Base-by-base conservation (phyloP, 768 basidiomycete genomes). In the Panus rudis region DNA sequence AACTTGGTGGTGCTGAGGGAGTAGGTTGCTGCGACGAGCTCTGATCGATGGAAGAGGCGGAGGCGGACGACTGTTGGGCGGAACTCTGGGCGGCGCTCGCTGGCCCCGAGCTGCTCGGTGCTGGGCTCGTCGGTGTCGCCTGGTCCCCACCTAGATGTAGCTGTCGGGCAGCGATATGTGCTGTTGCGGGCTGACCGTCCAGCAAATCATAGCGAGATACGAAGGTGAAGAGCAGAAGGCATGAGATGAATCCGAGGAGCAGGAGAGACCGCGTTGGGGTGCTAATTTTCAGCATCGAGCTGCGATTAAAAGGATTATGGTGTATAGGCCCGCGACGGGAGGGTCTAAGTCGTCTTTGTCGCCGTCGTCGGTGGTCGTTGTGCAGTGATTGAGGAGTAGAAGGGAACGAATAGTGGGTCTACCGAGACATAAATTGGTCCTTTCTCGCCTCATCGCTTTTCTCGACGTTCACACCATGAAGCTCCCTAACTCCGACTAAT, bases 201-300 rank as follows among this genome's bases (percentile, higher is more conserved):
- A 51, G 50, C 20, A 51, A 46, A 33, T 51, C 46, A 34, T 44
- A 47, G 30, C 50, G 42, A 24, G 50, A 42, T 23, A 39, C 40
- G 37, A 50, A 41, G 6, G 46, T 39, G 39, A 51, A 47, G 22
- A 51, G 31, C 42, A 51, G 50, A 20, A 47, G 22, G 41, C 46
- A 51, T 39, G 50, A 47, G 19, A 51, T 24, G 26, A 32, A 45
- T 40, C 32, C 46, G 32, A 51, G 50, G 42, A 51, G 21, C 28
- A 37, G 25, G 24, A 51, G 46, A 39, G 41, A 47, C 40, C 50
- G 50, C 17, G 46, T 30, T 19, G 50, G 46, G 30, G 50, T 47
- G 21, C 47, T 37, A 11, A 40, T 25, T 37, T 31, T 47, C 25
- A 47, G 50, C 50, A 51, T 51, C 46, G 50, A 51, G 50, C 46